Base-by-base conservation (phyloP, 2,329 filamentous ascomycete species). In the Fusarium pseudocircinatum region DNA sequence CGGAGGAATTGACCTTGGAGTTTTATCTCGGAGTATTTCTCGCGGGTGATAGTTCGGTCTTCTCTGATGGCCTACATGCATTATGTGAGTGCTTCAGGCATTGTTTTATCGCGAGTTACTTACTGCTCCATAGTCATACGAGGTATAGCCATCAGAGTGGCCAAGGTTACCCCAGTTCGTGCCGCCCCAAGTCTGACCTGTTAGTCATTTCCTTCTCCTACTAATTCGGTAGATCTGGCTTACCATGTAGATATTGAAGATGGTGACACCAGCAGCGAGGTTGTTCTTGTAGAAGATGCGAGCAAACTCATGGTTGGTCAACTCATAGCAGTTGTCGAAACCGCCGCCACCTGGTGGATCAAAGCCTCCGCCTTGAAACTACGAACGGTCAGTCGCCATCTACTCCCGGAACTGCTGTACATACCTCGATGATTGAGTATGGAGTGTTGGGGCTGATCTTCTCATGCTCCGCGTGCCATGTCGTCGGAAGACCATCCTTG, bases 81-180 rank as follows among this genome's bases (percentile, higher is more conserved):
- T n/a, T n/a, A n/a, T n/a, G n/a, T n/a, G n/a, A n/a, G n/a, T n/a
- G n/a, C n/a, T n/a, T n/a, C n/a, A n/a, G n/a, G n/a, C n/a, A n/a
- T n/a, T n/a, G n/a, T n/a, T n/a, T n/a, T n/a, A n/a, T 34, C 4
- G 13, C 1, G 2, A 2, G 5, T 34, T 34, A 34, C 32, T 34
- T 14, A 34, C 32, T 34, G 85, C 83, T 13, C 84, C 87, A 57
- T 89, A 89, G 67, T 89, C 87, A 53, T 89, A 88, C 0, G 86
- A 87, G 0, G 88, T 90, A 68, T 91, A 91, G 6, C 87, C 90
- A 16, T 90, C 91, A 15, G 91, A 87, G 73, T 94, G 89, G 0
- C 93, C 92, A 9, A 94, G 81, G 70, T 94, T 95, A 0, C 93
- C 93, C 94, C 93, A 96, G 78, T 96, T 96, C 0, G 93, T 95